Base-by-base conservation (phyloP, 305 asterid species). In the Striga hermonthica region DNA sequence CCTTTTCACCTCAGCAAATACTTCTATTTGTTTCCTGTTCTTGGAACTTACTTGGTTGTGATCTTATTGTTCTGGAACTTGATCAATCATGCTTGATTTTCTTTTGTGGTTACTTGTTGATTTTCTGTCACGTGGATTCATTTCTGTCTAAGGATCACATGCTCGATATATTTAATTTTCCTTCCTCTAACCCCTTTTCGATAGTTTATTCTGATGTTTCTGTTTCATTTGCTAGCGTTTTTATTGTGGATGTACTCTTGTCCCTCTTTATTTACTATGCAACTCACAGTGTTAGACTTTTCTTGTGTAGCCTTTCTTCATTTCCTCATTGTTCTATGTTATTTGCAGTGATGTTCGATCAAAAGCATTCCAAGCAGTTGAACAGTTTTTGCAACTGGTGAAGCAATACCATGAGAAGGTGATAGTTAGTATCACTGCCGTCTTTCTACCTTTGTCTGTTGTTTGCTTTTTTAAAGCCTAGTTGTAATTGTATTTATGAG, bases 341-440 rank as follows among this genome's bases (percentile, higher is more conserved):
- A 62, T 75, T 49, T 65, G 57, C 85, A 93, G 99, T 66, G 96
- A 93, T 47, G 97, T 93, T 60, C 87, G 96, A 65, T 80, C 86
- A 57, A 88, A 93, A 80, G 97, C 97, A 69, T 93, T 86, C 75
- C 85, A 86, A 88, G 96, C 96, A 8, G 97, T 88, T 72, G 99
- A 93, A 65, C 99, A 90, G 62, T 93, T 93, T 78, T 71, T 93
- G 89, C 96, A 88, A 69, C 62, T 90, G 74, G 89, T 93, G 84
- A 93, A 81, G 76, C 95, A 90, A 67, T 65, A 75, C 72, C 80
- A 85, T 62, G 95, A 88, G 41, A 88, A 88, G 96, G 99, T 93
- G 60, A 70, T 13, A 53, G 61, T 50, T 3, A 70, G 57, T 56
- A 6, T 48, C 70, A 22, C 60, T 64, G 62, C 14, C 35, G 64